Percentiles rank a stretch among this genome's conserved stretches.
Conservation (phyloP, 371 early-diverging fungal species). For the Rhizopus microsporus region DNA sequence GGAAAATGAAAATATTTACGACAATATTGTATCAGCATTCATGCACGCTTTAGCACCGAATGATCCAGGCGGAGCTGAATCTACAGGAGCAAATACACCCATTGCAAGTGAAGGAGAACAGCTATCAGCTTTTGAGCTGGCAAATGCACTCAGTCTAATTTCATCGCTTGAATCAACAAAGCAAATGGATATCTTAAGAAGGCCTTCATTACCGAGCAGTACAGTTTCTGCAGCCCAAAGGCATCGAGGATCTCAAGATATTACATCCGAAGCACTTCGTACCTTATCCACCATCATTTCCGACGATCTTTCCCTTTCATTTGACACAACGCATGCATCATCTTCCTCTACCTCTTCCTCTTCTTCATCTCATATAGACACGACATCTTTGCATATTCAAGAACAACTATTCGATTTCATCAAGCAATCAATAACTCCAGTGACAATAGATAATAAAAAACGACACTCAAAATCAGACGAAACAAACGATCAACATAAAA, state of each 20-base stretch:
- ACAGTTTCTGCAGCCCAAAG: conserved; percentile 36
- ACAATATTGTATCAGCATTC: conserved; percentile 39
- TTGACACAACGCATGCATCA: conserved; percentile 18
- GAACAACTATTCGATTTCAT: conserved; percentile 40
- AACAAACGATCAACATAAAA: background rate
- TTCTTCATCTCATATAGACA: background rate
- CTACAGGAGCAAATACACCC: conserved; percentile 19
- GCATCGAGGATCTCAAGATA: conserved; percentile 27
- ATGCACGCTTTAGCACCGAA: conserved; percentile 34
- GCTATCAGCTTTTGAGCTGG: conserved; percentile 26
- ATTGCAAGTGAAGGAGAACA: conserved; percentile 9
- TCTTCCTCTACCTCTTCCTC: background rate
- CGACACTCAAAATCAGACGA: background rate
- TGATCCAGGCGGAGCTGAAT: conserved; percentile 1
- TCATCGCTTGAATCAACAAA: conserved; percentile 9
- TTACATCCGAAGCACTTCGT: conserved; percentile 31
- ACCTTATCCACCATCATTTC: conserved; percentile 26
- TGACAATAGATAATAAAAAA: background rate
- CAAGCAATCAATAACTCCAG: background rate
- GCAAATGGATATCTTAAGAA: conserved; percentile 18
- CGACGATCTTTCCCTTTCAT: conserved; percentile 20
- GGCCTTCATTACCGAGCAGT: conserved; percentile 43
- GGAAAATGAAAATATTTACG: conserved; percentile 32
- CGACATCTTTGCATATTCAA: conserved; percentile 18
- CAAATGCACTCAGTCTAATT: conserved; percentile 18